phyloP scores from a whole-genome alignment of 2,329 filamentous ascomycete genomes.

The Balansia obtecta region DNA sequence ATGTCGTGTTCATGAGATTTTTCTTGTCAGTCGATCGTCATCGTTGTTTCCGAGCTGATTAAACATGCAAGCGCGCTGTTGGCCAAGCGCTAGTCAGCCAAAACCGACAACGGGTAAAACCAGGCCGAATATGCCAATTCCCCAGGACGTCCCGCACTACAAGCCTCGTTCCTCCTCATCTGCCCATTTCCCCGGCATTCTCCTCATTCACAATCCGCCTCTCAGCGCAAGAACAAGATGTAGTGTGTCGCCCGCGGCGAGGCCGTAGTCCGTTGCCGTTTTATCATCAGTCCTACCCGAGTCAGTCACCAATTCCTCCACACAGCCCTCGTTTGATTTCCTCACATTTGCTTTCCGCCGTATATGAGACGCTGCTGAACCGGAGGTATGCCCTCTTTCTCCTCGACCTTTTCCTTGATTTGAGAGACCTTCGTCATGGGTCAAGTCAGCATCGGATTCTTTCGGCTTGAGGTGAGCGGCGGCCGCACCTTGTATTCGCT shows the following conservation, averaged over 20 bases:
- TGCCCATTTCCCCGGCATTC: neutral
- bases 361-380: slow-evolving; percentile 94
- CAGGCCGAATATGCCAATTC: neutral
- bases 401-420: slow-evolving; percentile 98
- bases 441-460: neutral
- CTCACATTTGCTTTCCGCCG: slow-evolving; percentile 94
- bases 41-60: no score
- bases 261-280: slow-evolving; percentile 77
- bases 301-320: neutral
- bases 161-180: neutral
- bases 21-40: no score
- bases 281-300: slow-evolving; percentile 77
- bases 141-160: neutral
- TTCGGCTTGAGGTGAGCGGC: neutral
- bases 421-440: slow-evolving; percentile 55
- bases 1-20: no score
- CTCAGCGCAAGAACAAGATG: slow-evolving; percentile 91
- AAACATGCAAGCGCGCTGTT: no score
- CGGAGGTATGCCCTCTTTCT: slow-evolving; percentile 96
- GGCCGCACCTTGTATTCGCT: slow-evolving; percentile 69
- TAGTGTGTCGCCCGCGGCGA: slow-evolving; percentile 84
- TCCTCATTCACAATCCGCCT: slow-evolving; percentile 43
- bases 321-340: neutral
- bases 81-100: no score
- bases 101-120: no score